Evolutionary conservation across 331 rosid species (phyloP), one percentile per base, ranked within the genome.

Genomic region (Rosa hybrid): DNA sequence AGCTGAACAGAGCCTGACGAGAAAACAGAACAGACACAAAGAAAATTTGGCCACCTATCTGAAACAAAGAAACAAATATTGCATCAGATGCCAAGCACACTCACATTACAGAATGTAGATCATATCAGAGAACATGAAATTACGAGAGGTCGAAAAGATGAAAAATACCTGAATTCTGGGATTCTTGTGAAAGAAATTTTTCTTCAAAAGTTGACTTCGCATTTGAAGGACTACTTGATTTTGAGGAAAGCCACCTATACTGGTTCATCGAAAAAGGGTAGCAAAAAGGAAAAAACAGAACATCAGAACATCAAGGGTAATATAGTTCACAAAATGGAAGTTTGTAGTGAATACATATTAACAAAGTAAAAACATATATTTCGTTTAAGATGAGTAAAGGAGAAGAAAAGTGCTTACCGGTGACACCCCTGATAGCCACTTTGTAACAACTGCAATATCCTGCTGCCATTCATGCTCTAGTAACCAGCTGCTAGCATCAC

Each of bases 201-300:
- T 96, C 98, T 88, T 96, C 98, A 85, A 96, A 90, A 11, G 92
- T 86, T 48, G 96, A 85, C 90, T 90, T 93, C 42, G 88, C 72
- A 84, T 79, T 91, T 71, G 94, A 76, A 27, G 94, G 25, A 76
- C 86, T 77, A 76, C 90, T 89, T 13, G 94, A 86, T 85, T 93
- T 93, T 77, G 98, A 91, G 72, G 98, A 93, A 82, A 96, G 93
- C 99, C 98, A 96, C 93, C 97, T 93, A 85, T 96, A 96, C 99
- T 96, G 94, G 83, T 86, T 84, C 86, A 83, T 86, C 56, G 7
- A 65, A 20, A 65, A 65, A 6, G 68, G 45, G 23, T 39, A 68
- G 9, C 64, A 83, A 79, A 79, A 18, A 83, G 12, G n/a, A 53
- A 62, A 53, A 62, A 54, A 11, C 77, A 71, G 39, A 41, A 46